Evolutionary conservation across 495 filamentous ascomycete genomes (phyloP).

Genomic region (Neurospora hispaniola): DNA sequence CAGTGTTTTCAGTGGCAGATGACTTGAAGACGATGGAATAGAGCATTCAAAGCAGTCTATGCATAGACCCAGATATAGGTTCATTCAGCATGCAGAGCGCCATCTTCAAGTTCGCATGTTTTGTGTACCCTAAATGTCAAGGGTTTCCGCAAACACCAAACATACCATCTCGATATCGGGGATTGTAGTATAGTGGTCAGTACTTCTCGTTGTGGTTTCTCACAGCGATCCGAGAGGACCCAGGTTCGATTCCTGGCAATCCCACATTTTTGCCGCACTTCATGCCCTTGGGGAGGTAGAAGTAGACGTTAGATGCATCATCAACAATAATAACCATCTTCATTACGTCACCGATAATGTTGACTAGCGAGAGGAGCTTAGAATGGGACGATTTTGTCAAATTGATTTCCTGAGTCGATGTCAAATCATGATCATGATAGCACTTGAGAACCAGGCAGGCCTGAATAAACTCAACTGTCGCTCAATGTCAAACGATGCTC

Average conservation of each 20-base stretch:
- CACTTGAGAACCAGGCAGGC: background rate
- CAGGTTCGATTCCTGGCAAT: background rate
- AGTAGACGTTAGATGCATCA: background rate
- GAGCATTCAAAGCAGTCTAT: background rate
- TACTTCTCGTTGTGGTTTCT: background rate
- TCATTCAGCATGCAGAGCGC: background rate
- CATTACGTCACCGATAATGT: background rate
- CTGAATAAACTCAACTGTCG: background rate
- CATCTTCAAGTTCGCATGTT: background rate
- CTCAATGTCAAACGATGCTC: background rate
- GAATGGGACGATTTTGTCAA: background rate
- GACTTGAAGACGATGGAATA: conserved; percentile 38
- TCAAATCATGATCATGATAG: background rate
- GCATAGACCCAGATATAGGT: background rate
- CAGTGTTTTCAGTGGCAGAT: conserved; percentile 39
- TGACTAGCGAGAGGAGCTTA: background rate
- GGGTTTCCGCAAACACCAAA: background rate
- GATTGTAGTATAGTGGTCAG: background rate
- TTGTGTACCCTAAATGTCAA: background rate
- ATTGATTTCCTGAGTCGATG: background rate
- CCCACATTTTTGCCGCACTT: background rate
- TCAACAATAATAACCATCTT: background rate
- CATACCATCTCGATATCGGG: background rate
- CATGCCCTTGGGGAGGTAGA: background rate
- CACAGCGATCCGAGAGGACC: background rate